A percentile compares a stretch with the other conserved stretches of the same genome.
Evolutionary conservation across 495 filamentous ascomycete genomes (phyloP).

Genomic region (Hyaloscypha variabilis): DNA sequence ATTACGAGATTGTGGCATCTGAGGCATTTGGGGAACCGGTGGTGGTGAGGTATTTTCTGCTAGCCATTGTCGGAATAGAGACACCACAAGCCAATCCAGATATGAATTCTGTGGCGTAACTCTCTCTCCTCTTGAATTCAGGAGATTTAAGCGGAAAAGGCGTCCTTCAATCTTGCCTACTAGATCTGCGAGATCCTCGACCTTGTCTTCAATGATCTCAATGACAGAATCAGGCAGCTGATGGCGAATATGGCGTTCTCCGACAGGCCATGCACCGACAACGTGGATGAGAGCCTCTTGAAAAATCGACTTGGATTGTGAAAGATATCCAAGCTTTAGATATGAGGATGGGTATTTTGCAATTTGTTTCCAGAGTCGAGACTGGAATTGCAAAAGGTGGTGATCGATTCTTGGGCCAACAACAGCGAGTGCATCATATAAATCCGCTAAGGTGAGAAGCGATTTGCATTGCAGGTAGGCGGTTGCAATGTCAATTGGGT

Average conservation of each 20-base stretch:
- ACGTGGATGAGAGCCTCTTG: slow-evolving; percentile 89
- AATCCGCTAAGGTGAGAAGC: slow-evolving; percentile 80
- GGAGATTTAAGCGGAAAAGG: slow-evolving; percentile 79
- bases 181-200: slow-evolving; percentile 65
- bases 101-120: slow-evolving; percentile 77
- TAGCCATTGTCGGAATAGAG: slow-evolving; percentile 86
- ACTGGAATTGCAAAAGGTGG: slow-evolving; percentile 88
- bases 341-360: slow-evolving; percentile 92
- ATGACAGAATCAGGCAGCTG: slow-evolving; percentile 72
- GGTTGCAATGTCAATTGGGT: slow-evolving; percentile 82
- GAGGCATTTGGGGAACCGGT: slow-evolving; percentile 38
- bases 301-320: slow-evolving; percentile 84
- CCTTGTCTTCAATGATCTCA: slow-evolving; percentile 90
- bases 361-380: slow-evolving; percentile 88
- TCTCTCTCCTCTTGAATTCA: slow-evolving; percentile 77
- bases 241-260: slow-evolving; percentile 72
- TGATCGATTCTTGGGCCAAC: slow-evolving; percentile 91
- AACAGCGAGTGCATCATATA: slow-evolving; percentile 87
- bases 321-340: slow-evolving; percentile 84
- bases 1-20: slow-evolving; percentile 37
- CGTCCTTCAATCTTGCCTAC: slow-evolving; percentile 62
- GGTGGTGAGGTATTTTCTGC: slow-evolving; percentile 73
- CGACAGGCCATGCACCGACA: slow-evolving; percentile 87
- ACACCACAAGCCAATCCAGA: slow-evolving; percentile 84
- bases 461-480: slow-evolving; percentile 92